phyloP scores from a whole-genome alignment of 2,329 filamentous ascomycete genomes.

The Chaetomium globosum region DNA sequence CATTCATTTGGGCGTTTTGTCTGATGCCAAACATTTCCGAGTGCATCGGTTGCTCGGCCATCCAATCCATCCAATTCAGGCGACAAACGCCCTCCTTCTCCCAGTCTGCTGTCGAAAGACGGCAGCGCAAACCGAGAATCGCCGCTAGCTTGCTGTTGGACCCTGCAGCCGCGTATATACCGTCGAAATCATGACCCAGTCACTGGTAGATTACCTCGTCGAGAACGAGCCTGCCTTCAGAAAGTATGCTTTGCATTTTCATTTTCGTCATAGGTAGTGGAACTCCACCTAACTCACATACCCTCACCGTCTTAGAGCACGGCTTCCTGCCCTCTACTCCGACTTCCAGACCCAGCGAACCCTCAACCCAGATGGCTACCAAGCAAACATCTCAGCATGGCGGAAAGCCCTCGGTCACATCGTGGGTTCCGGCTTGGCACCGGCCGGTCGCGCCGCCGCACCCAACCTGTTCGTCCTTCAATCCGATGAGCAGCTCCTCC shows the following conservation, averaged over 20 bases:
- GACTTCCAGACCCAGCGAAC: slow-evolving; percentile 39
- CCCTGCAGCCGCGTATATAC: background rate
- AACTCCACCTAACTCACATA: background rate
- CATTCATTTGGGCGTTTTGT: background rate
- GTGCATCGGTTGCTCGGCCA: slow-evolving; percentile 3
- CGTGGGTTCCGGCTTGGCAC: slow-evolving; percentile 41
- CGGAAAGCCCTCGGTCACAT: slow-evolving; percentile 41
- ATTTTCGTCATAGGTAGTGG: slow-evolving; percentile 1
- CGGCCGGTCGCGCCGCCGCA: slow-evolving; percentile 28
- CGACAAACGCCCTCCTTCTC: background rate
- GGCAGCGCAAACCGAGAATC: background rate
- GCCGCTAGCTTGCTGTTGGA: background rate
- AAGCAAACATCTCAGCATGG: slow-evolving; percentile 45
- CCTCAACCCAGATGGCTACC: slow-evolving; percentile 39
- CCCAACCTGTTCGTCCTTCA: slow-evolving; percentile 56
- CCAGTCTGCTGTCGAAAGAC: background rate
- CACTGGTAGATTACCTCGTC: slow-evolving; percentile 39
- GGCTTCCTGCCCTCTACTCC: slow-evolving; percentile 39
- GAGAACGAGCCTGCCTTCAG: slow-evolving; percentile 40
- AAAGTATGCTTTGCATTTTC: slow-evolving; percentile 33
- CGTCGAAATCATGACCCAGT: slow-evolving; percentile 21
- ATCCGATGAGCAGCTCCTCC: slow-evolving; percentile 65
- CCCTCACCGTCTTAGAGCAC: slow-evolving; percentile 34
- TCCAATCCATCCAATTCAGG: slow-evolving; percentile 6
- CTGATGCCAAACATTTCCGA: background rate